phyloP scores from a whole-genome alignment of 2,329 filamentous ascomycete genomes.

The Microsporum canis region DNA sequence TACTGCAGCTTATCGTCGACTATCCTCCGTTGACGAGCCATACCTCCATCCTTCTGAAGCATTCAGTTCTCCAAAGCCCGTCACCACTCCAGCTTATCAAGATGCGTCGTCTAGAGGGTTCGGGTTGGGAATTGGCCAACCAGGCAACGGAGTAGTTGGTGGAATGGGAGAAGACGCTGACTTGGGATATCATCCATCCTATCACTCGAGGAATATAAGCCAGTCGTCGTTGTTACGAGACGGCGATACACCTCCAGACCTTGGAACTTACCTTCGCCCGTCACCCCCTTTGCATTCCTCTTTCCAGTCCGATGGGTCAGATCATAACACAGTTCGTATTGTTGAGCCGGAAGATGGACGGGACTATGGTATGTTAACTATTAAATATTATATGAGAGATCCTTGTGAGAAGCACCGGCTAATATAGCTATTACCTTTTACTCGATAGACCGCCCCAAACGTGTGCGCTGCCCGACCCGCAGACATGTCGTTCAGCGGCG shows the following conservation, averaged over 20 bases:
- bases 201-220: not conserved
- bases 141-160: not conserved
- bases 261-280: not conserved
- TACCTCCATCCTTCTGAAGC: not conserved
- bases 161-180: not conserved
- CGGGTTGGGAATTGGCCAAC: not conserved
- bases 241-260: not conserved
- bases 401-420: not conserved
- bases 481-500: constrained; percentile 22
- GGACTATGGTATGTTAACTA: not conserved
- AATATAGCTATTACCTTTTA: not conserved
- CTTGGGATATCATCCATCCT: not conserved
- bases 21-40: not conserved
- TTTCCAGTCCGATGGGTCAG: not conserved
- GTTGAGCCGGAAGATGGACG: not conserved
- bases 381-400: not conserved
- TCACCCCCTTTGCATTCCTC: not conserved
- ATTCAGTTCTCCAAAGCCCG: not conserved
- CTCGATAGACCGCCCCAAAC: not conserved
- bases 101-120: not conserved
- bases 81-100: not conserved
- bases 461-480: constrained; percentile 22
- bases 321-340: not conserved
- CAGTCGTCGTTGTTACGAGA: not conserved
- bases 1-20: not conserved